Percentiles rank a stretch among this genome's conserved stretches.
These are phyloP conservation scores for Pichia sp. DNA, from an alignment of 1,139 yeast species.

Conservation along the genomic window DNA sequence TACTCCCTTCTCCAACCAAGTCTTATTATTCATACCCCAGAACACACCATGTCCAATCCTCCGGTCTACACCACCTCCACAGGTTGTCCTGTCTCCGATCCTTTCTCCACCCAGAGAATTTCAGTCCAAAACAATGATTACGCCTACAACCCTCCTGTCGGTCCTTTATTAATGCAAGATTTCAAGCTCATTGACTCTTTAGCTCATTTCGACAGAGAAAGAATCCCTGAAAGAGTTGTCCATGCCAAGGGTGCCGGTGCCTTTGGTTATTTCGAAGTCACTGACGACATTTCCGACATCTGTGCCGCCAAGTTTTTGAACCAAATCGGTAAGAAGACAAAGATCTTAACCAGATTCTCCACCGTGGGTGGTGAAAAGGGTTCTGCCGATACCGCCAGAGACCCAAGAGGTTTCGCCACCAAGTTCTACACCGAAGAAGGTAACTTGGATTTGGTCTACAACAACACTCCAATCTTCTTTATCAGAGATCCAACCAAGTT, in stretches of 20 bases:
- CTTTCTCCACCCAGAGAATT: slow-evolving; percentile 35
- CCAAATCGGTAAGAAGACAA: slow-evolving; percentile 74
- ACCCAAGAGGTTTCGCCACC: slow-evolving; percentile 85
- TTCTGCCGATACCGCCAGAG: slow-evolving; percentile 84
- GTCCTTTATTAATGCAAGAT: slow-evolving; percentile 78
- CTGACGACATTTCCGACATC: slow-evolving; percentile 78
- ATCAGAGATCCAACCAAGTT: slow-evolving; percentile 85
- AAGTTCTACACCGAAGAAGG: slow-evolving; percentile 89
- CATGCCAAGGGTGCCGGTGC: slow-evolving; percentile 94
- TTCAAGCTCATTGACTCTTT: slow-evolving; percentile 73
- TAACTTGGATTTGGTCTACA: slow-evolving; percentile 83
- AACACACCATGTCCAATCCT: slow-evolving; percentile 30
- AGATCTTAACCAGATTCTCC: slow-evolving; percentile 73
- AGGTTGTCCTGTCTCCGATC: slow-evolving; percentile 35
- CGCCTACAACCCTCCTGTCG: slow-evolving; percentile 43
- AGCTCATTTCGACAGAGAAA: slow-evolving; percentile 84
- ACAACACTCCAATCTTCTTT: slow-evolving; percentile 88
- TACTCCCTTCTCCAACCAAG: neutral
- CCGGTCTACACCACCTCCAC: slow-evolving; percentile 36
- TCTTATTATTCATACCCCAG: slow-evolving; percentile 3
- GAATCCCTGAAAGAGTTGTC: slow-evolving; percentile 88
- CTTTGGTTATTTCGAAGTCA: slow-evolving; percentile 74
- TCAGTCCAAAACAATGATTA: slow-evolving; percentile 28
- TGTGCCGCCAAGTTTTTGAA: slow-evolving; percentile 70
- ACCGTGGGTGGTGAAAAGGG: slow-evolving; percentile 91